phyloP scores from a whole-genome alignment of 2,329 filamentous ascomycete species.

The Bipolaris bicolor region DNA sequence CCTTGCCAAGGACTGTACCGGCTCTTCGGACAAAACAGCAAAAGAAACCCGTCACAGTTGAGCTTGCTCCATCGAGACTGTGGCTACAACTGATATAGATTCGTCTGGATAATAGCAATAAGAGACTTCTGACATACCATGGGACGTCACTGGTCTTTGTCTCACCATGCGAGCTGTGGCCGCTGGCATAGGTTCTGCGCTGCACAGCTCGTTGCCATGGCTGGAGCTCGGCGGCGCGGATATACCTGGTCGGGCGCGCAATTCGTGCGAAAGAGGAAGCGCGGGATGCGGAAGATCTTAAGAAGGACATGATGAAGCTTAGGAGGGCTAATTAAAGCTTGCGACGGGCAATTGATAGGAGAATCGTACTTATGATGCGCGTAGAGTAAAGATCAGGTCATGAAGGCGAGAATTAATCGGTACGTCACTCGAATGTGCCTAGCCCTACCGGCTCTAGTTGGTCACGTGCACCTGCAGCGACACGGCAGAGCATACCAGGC shows the following conservation, averaged over 20 bases:
- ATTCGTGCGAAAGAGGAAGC: constrained; percentile 45
- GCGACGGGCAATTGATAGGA: constrained; percentile 42
- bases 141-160: constrained; percentile 50
- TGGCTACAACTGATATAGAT: neutral
- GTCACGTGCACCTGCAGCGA: constrained; percentile 6
- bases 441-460: constrained; percentile 1
- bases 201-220: constrained; percentile 48
- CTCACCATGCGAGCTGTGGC: constrained; percentile 36
- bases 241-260: constrained; percentile 41
- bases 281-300: constrained; percentile 47
- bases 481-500: neutral
- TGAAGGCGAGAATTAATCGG: constrained; percentile 18
- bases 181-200: constrained; percentile 49
- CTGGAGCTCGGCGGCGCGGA: constrained; percentile 47
- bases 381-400: constrained; percentile 27
- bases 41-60: neutral
- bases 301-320: constrained; percentile 51
- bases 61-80: neutral
- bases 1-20: neutral
- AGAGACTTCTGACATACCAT: constrained; percentile 41
- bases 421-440: constrained; percentile 21
- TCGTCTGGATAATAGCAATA: neutral
- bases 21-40: neutral
- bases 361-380: constrained; percentile 17
- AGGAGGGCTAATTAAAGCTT: constrained; percentile 42